Base-by-base conservation (phyloP, 768 basidiomycete species). In the Nidula microcarpa region DNA sequence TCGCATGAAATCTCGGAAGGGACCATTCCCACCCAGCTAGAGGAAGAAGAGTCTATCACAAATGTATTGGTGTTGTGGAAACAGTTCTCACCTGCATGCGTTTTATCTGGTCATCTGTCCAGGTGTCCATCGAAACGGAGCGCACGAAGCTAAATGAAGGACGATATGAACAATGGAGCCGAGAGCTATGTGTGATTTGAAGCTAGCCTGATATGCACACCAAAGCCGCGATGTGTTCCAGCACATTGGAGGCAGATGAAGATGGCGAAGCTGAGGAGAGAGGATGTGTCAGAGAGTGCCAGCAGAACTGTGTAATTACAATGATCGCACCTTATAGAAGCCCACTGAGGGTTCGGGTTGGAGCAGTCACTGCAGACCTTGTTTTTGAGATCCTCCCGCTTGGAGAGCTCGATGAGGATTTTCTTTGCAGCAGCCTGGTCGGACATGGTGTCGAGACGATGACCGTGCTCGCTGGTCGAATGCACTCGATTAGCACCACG, bases 261-360 rank as follows among this genome's bases (percentile, higher is more conserved):
- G 53, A 93, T 78, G 36, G 91, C 90, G 64, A 91, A 89, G 68
- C 86, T 89, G 66, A 43, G 51, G 41, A 49, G 49, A 46, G 13
- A 23, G 46, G 43, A 50, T 59, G 30, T 13, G 56, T 43, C 57
- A 56, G 56, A 35, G 36, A 23, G 47, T 6, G 53, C 47, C 41
- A 51, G 47, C 44, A 4, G 36, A 53, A 34, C 47, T 18, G 13
- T n/a, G n/a, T n/a, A n/a, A n/a, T n/a, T n/a, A n/a, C n/a, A 46
- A 1, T 9, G 11, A 44, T 55, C 70, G 55, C 59, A 89, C 89
- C 88, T 83, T 57, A 91, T 68, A 23, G 85, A 86, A n/a, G 92
- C 91, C 94, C 94, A 98, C 65, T 96, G 94, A 0, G 94, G 94
- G 63, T 92, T 91, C n/a, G 90, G 94, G 55, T 89, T 93, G 8